Evolutionary conservation across 345 rosid genomes (phyloP).

Genomic region (Aquilaria yunnanensis): DNA sequence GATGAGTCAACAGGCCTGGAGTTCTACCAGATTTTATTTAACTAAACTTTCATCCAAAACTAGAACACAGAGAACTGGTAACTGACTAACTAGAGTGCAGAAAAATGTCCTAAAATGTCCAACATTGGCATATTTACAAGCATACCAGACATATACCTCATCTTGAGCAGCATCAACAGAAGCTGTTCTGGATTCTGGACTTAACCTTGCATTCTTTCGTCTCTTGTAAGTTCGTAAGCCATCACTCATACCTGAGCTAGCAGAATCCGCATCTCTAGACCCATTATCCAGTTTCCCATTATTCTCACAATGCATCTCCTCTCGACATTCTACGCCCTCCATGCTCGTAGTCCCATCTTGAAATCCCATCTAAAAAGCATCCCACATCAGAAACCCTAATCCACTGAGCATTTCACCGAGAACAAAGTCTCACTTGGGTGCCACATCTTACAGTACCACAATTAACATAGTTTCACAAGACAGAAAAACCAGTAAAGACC

Average conservation of each 20-base stretch:
- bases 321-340: conserved; percentile 21
- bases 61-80: neutral
- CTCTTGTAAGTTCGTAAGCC: conserved; percentile 68
- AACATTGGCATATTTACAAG: neutral
- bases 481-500: neutral
- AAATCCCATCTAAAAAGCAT: conserved; percentile 28
- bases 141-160: conserved; percentile 32
- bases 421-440: conserved; percentile 8
- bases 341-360: conserved; percentile 42
- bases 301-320: conserved; percentile 20
- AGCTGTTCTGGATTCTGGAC: conserved; percentile 29
- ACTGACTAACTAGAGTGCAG: neutral
- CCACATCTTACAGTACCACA: conserved; percentile 11
- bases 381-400: conserved; percentile 14
- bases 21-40: neutral
- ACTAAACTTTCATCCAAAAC: neutral
- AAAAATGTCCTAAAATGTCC: conserved; percentile 5
- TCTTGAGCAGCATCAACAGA: conserved; percentile 33
- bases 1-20: too few relatives aligned
- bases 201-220: conserved; percentile 36
- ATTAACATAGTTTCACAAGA: neutral
- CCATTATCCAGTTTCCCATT: conserved; percentile 32
- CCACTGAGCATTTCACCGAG: conserved; percentile 14
- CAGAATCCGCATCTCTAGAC: conserved; percentile 28
- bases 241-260: conserved; percentile 34